Conservation (phyloP, 805 yeast species). For the Candida sphagnicola region DNA sequence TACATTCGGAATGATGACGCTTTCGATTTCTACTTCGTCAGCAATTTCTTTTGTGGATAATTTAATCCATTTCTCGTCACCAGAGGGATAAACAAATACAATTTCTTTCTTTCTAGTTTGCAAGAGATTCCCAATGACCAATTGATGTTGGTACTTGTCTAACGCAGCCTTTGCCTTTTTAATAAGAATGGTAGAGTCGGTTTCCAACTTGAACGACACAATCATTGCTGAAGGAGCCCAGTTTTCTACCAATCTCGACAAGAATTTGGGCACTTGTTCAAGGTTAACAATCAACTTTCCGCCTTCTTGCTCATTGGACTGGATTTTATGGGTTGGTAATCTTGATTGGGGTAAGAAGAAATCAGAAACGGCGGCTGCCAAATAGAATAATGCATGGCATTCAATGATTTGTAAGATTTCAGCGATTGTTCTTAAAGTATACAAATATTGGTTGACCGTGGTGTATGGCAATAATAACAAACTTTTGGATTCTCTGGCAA, state of each 20-base stretch:
- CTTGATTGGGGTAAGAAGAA: constrained; percentile 85
- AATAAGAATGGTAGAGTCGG: constrained; percentile 68
- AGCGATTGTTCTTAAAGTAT: constrained; percentile 71
- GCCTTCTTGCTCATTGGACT: constrained; percentile 57
- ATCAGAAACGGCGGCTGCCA: constrained; percentile 98
- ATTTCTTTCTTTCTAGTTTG: constrained; percentile 88
- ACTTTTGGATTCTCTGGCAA: constrained; percentile 46
- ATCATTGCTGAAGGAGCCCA: constrained; percentile 98
- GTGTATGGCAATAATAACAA: constrained; percentile 83
- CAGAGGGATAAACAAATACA: constrained; percentile 65
- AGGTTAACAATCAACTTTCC: constrained; percentile 80
- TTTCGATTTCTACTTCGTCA: constrained; percentile 63
- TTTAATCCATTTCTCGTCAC: constrained; percentile 46
- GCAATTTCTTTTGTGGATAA: constrained; percentile 40
- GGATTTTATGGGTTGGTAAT: constrained; percentile 92
- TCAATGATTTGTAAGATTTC: constrained; percentile 53
- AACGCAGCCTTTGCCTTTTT: constrained; percentile 77
- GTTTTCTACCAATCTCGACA: constrained; percentile 78
- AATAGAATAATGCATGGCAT: constrained; percentile 64
- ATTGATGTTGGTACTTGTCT: constrained; percentile 82
- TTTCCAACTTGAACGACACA: constrained; percentile 89
- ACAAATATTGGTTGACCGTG: constrained; percentile 89
- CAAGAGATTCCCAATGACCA: constrained; percentile 89
- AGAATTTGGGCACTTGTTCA: constrained; percentile 95
- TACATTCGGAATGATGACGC: constrained; percentile 75